Conservation (phyloP, 352 stramenopile species). For the Bremia lactucae region DNA sequence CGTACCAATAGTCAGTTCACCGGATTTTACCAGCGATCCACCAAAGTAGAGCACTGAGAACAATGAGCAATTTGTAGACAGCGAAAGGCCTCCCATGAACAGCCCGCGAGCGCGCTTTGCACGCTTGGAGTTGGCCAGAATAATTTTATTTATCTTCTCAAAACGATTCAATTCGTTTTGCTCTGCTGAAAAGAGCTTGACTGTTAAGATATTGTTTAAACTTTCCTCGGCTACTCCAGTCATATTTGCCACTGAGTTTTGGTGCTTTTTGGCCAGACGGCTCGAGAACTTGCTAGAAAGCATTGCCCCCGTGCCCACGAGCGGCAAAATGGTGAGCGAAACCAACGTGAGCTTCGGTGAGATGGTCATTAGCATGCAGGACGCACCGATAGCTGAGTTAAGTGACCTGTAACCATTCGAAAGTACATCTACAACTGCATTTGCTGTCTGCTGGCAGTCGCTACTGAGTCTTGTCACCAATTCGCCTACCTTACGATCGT, state of each 20-base stretch:
- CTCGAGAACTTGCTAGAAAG: conserved; percentile 80
- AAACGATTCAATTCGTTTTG: conserved; percentile 54
- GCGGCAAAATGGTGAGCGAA: conserved; percentile 71
- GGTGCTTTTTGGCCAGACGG: conserved; percentile 57
- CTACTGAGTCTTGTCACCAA: conserved; percentile 76
- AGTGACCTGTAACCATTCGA: conserved; percentile 81
- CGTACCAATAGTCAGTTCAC: conserved; percentile 83
- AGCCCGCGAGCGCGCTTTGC: conserved; percentile 74
- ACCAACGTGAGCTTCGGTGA: conserved; percentile 86
- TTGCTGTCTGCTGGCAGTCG: conserved; percentile 85
- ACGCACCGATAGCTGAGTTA: conserved; percentile 83
- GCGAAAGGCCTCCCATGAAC: conserved; percentile 85
- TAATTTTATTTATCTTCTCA: conserved; percentile 50
- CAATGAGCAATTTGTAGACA: conserved; percentile 84
- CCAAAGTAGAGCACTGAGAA: conserved; percentile 87
- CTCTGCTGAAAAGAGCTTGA: conserved; percentile 84
- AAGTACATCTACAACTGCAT: conserved; percentile 80
- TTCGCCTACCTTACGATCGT: conserved; percentile 73
- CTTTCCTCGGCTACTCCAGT: conserved; percentile 77
- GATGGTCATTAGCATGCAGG: conserved; percentile 82
- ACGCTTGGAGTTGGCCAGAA: conserved; percentile 53
- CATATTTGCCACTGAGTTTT: conserved; percentile 69
- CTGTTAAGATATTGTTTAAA: conserved; percentile 83
- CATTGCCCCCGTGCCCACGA: conserved; percentile 71
- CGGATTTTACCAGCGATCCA: conserved; percentile 71